Evolutionary conservation across 495 filamentous ascomycete genomes (phyloP).

Genomic region (Aspergillus carlsbadensis): DNA sequence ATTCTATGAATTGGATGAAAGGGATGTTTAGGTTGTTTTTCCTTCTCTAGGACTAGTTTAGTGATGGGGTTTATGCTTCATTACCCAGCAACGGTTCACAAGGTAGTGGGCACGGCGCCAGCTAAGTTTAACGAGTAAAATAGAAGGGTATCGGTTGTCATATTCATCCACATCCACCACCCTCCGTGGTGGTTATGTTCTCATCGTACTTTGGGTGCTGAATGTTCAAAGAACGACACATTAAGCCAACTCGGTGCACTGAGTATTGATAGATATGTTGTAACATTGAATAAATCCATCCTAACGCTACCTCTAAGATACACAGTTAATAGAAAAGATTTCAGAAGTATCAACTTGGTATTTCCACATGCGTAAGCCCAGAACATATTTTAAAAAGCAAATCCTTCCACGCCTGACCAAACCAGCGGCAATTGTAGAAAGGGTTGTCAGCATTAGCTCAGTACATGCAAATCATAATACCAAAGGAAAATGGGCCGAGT

Average conservation of each 20-base stretch:
- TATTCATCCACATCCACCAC: too few relatives aligned
- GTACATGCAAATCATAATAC: not conserved
- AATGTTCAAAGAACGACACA: too few relatives aligned
- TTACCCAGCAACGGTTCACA: too few relatives aligned
- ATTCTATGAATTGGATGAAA: not conserved
- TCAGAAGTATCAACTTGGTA: not conserved
- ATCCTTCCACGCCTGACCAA: not conserved
- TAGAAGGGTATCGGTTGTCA: too few relatives aligned
- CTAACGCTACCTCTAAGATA: too few relatives aligned
- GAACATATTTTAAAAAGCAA: not conserved
- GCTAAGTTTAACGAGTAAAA: too few relatives aligned
- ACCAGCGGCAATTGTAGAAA: not conserved
- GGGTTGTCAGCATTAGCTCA: not conserved
- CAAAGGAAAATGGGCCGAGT: not conserved
- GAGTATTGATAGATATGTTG: too few relatives aligned
- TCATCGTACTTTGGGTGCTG: too few relatives aligned
- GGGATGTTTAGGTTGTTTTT: not conserved
- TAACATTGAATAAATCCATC: too few relatives aligned
- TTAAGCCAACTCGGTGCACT: too few relatives aligned
- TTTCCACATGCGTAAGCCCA: not conserved
- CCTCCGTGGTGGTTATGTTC: too few relatives aligned
- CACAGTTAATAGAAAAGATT: not conserved
- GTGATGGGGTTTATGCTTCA: not conserved
- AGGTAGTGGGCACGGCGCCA: too few relatives aligned
- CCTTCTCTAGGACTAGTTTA: not conserved